Evolutionary conservation across 2,329 filamentous ascomycete genomes (phyloP).

Genomic region (Elsinoe batatas): DNA sequence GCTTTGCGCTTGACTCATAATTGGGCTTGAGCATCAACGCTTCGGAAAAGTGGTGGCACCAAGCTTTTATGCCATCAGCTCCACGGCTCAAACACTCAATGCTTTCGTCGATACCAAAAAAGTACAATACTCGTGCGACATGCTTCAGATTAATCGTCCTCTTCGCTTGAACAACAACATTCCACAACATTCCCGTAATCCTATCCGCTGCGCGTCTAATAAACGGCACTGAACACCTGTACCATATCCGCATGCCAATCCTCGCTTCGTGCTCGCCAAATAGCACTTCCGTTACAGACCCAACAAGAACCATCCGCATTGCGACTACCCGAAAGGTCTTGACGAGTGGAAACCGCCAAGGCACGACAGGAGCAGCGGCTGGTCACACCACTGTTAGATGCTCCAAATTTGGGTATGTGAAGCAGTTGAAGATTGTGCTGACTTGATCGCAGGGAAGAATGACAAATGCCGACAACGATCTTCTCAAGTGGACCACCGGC

Average conservation of each 20-base stretch:
- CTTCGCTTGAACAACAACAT: conserved; percentile 8
- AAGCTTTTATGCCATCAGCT: conserved; percentile 6
- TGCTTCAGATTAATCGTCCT: conserved; percentile 9
- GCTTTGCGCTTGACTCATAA: conserved; percentile 2
- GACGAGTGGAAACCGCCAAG: too few species aligned
- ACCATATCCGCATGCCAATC: not conserved
- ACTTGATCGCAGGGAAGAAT: too few species aligned
- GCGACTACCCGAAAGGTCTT: too few species aligned
- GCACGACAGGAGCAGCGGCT: too few species aligned
- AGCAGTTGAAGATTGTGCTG: too few species aligned
- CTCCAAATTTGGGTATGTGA: too few species aligned
- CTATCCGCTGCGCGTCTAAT: conserved; percentile 1
- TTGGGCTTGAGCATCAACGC: conserved; percentile 1
- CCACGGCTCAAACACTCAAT: conserved; percentile 6
- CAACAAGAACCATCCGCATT: too few species aligned
- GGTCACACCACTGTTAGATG: too few species aligned
- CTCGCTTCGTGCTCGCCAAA: not conserved
- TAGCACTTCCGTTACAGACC: too few species aligned
- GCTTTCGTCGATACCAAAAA: conserved; percentile 12
- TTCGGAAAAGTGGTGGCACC: conserved; percentile 3
- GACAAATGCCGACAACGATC: too few species aligned
- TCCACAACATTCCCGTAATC: conserved; percentile 1
- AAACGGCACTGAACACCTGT: conserved; percentile 5
- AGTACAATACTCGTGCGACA: conserved; percentile 12
- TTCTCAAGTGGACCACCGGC: too few species aligned